These are phyloP conservation scores for Orbilia brochopaga DNA, from an alignment of 2,329 filamentous ascomycete species.

Conservation along the genomic window DNA sequence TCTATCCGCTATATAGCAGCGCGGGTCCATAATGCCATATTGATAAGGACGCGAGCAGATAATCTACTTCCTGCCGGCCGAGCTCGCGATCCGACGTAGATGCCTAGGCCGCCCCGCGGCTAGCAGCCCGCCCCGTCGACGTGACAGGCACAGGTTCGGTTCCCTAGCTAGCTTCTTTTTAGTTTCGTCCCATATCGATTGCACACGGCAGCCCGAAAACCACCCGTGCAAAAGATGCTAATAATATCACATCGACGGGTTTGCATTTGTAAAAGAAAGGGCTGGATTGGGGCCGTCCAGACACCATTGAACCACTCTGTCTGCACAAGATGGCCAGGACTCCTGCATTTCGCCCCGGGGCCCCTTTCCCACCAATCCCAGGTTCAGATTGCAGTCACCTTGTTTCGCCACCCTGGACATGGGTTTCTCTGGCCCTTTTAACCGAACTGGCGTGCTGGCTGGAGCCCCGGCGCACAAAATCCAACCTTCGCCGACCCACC, in stretches of 20 bases:
- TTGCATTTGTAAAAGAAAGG: constrained; percentile 5
- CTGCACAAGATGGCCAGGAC: constrained; percentile 50
- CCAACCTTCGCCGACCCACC: constrained; percentile 35
- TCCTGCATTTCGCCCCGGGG: constrained; percentile 22
- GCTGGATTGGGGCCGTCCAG: constrained; percentile 15
- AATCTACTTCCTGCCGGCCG: constrained; percentile 12
- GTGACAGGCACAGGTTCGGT: constrained; percentile 8
- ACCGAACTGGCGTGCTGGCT: constrained; percentile 32
- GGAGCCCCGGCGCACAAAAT: constrained; percentile 26
- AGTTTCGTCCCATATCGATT: constrained; percentile 45
- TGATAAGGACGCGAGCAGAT: constrained; percentile 14
- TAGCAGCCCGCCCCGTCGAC: constrained; percentile 11
- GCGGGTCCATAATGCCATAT: constrained; percentile 18
- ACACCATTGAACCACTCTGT: constrained; percentile 44
- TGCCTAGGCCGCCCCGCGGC: constrained; percentile 6
- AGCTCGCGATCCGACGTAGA: constrained; percentile 29
- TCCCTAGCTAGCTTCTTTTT: constrained; percentile 4
- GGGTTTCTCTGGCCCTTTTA: constrained; percentile 41
- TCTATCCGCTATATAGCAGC: constrained; percentile 3
- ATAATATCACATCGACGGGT: constrained; percentile 45
- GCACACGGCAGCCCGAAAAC: not conserved
- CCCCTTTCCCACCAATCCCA: constrained; percentile 30
- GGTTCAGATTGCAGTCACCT: constrained; percentile 41
- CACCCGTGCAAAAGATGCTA: constrained; percentile 40
- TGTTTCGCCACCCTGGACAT: constrained; percentile 45